These are phyloP conservation scores for Fusarium liriodendri DNA, from an alignment of 2,329 filamentous ascomycete species.

Conservation along the genomic window DNA sequence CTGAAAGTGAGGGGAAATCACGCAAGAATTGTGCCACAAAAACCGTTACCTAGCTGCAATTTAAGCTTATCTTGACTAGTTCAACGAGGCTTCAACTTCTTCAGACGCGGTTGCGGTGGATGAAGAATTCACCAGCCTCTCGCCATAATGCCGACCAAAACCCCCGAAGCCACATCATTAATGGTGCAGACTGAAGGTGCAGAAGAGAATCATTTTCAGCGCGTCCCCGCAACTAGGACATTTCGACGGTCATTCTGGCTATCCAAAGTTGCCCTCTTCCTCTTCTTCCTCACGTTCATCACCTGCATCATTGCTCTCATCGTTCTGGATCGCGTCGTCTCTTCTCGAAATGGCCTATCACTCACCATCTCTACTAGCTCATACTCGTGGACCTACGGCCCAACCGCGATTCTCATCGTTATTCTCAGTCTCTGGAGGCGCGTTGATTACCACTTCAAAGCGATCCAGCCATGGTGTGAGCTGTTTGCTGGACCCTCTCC, in stretches of 20 bases:
- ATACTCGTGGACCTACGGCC: neutral
- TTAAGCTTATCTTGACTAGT: neutral
- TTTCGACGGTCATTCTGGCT: neutral
- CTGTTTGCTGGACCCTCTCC: neutral
- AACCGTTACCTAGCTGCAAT: neutral
- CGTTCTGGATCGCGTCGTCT: neutral
- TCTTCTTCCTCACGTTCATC: neutral
- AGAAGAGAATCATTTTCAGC: neutral
- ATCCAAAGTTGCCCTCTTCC: neutral
- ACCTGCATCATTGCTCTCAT: neutral
- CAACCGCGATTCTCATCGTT: neutral
- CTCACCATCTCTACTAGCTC: neutral
- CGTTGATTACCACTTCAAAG: neutral
- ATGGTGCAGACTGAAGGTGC: neutral
- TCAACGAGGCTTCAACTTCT: neutral
- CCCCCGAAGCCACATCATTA: neutral
- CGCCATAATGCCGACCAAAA: neutral
- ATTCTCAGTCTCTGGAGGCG: neutral
- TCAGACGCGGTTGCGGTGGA: neutral
- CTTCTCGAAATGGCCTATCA: neutral
- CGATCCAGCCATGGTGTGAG: neutral
- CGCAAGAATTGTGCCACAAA: neutral
- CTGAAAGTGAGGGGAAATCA: neutral
- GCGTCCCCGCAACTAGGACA: neutral
- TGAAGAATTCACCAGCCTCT: neutral